These are phyloP conservation scores for Colletotrichum neosansevieriae DNA, from an alignment of 2,329 filamentous ascomycete species.

Conservation along the genomic window DNA sequence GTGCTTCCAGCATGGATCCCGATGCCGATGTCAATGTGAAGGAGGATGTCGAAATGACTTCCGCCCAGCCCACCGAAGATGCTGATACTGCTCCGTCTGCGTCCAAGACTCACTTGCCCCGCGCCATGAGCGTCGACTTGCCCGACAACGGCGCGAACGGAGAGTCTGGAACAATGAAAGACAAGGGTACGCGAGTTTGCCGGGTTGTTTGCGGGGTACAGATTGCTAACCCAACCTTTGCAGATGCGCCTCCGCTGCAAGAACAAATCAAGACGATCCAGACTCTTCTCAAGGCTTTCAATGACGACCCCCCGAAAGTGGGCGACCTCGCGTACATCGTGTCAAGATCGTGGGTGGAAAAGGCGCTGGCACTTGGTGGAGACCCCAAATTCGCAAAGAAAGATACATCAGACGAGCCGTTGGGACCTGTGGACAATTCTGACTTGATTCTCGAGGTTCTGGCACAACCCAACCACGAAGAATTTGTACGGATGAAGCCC, in stretches of 20 bases:
- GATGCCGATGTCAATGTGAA: constrained; percentile 53
- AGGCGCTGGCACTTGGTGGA: constrained; percentile 75
- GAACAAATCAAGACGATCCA: constrained; percentile 81
- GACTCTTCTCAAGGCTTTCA: constrained; percentile 66
- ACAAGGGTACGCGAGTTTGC: constrained; percentile 24
- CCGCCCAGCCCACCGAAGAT: constrained; percentile 24
- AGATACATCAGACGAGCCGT: constrained; percentile 69
- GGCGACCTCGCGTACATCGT: constrained; percentile 83
- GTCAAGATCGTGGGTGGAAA: constrained; percentile 82
- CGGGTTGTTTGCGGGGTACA: not conserved
- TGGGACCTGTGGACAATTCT: constrained; percentile 89
- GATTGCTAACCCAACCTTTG: constrained; percentile 4
- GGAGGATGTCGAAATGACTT: constrained; percentile 42
- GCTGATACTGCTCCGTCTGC: constrained; percentile 23
- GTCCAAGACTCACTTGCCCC: constrained; percentile 44
- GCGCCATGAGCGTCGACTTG: constrained; percentile 57
- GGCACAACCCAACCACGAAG: constrained; percentile 59
- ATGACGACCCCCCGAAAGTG: constrained; percentile 69
- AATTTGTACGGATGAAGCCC: constrained; percentile 80
- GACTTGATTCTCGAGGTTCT: constrained; percentile 78
- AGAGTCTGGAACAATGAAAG: constrained; percentile 1
- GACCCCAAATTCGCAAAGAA: constrained; percentile 67
- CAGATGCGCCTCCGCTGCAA: constrained; percentile 53
- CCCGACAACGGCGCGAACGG: constrained; percentile 45
- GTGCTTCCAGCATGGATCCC: constrained; percentile 72